Evolutionary conservation across 495 filamentous ascomycete species (phyloP).

Genomic region (Annulohypoxylon nitens): DNA sequence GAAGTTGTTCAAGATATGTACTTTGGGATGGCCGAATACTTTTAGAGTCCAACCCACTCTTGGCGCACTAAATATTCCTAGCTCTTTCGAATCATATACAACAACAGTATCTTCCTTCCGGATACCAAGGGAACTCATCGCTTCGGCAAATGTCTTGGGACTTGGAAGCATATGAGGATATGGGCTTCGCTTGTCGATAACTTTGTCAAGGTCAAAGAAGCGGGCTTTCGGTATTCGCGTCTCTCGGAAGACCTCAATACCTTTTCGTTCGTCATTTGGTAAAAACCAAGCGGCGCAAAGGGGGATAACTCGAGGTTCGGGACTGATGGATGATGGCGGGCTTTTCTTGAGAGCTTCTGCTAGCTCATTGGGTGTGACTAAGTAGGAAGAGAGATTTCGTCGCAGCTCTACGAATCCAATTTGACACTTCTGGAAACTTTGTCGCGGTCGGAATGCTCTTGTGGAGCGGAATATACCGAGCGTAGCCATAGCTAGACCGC

Average conservation of each 20-base stretch:
- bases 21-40: slow-evolving; percentile 89
- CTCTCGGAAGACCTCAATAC: slow-evolving; percentile 78
- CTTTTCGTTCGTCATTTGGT: slow-evolving; percentile 87
- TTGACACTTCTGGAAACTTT: slow-evolving; percentile 40
- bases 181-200: slow-evolving; percentile 86
- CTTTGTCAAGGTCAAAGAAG: slow-evolving; percentile 96
- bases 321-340: slow-evolving; percentile 77
- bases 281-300: slow-evolving; percentile 96
- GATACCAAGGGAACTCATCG: slow-evolving; percentile 91
- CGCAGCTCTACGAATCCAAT: slow-evolving; percentile 41
- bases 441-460: slow-evolving; percentile 53
- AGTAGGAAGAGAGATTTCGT: slow-evolving; percentile 77
- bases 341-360: slow-evolving; percentile 81
- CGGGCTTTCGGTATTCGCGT: slow-evolving; percentile 85
- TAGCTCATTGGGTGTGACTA: slow-evolving; percentile 88
- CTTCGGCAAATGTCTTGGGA: slow-evolving; percentile 80
- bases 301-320: slow-evolving; percentile 83
- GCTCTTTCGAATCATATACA: slow-evolving; percentile 89
- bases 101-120: slow-evolving; percentile 87
- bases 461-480: slow-evolving; percentile 54
- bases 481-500: slow-evolving; percentile 54
- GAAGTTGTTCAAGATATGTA: slow-evolving; percentile 96
- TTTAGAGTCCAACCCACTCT: slow-evolving; percentile 92
- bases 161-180: slow-evolving; percentile 98
- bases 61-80: slow-evolving; percentile 94